Percentiles rank a stretch among this genome's conserved stretches.
phyloP scores from a whole-genome alignment of 2,329 filamentous ascomycete species.

The Penicillium psychrosexuale region DNA sequence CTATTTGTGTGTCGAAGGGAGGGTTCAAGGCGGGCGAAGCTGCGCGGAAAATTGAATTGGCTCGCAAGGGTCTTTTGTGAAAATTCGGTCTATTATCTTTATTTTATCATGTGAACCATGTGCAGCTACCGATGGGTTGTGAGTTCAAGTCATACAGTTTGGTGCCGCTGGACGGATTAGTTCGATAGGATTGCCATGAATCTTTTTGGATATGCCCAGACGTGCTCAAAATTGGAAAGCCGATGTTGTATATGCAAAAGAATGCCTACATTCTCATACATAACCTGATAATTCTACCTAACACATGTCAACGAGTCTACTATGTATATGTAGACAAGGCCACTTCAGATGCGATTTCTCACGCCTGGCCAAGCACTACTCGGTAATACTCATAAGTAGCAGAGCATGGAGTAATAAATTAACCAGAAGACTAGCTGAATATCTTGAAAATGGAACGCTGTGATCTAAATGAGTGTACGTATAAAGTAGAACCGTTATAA shows the following conservation, averaged over 20 bases:
- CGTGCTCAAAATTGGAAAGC: not conserved
- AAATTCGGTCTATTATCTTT: not conserved
- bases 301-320: not conserved
- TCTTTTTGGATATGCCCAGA: not conserved
- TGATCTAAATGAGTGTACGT: not conserved
- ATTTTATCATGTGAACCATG: not conserved
- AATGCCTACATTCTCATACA: not conserved
- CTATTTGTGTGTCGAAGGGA: constrained; percentile 49
- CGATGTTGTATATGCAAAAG: not conserved
- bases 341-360: not conserved
- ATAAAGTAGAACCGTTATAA: not conserved
- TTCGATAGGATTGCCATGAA: not conserved
- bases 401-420: not conserved
- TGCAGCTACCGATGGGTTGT: not conserved
- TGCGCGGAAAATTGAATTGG: constrained; percentile 49
- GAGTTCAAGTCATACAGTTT: not conserved
- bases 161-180: not conserved
- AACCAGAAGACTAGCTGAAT: not conserved
- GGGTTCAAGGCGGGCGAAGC: constrained; percentile 49
- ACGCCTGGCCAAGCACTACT: not conserved
- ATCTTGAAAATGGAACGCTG: not conserved
- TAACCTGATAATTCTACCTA: not conserved
- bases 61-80: constrained; percentile 50
- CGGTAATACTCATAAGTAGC: too few species aligned
- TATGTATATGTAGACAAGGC: not conserved